A percentile compares a stretch with the other conserved stretches of the same genome.
Evolutionary conservation across 1,284 basidiomycete genomes (phyloP).

Genomic region (Sphagnurus paluster): DNA sequence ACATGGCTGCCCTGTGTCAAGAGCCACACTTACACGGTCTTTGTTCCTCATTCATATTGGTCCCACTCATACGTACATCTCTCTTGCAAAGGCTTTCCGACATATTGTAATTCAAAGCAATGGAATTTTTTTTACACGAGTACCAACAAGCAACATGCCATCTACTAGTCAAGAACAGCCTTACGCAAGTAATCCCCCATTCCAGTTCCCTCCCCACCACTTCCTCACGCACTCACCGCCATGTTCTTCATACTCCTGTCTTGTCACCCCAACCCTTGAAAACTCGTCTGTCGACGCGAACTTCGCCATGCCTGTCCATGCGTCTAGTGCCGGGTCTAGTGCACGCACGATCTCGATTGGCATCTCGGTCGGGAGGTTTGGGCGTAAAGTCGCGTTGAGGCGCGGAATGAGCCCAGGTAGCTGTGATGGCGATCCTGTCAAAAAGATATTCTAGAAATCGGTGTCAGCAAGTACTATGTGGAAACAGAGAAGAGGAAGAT

Average conservation of each 20-base stretch:
- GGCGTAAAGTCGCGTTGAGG: conserved; percentile 71
- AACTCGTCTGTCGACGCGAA: conserved; percentile 73
- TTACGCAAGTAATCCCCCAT: conserved; percentile 35
- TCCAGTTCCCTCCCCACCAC: conserved; percentile 89
- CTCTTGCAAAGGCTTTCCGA: conserved; percentile 20
- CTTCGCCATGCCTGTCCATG: conserved; percentile 92
- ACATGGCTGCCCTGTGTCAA: conserved; percentile 3
- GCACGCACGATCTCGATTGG: conserved; percentile 62
- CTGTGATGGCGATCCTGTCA: conserved; percentile 83
- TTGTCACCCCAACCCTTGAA: conserved; percentile 57
- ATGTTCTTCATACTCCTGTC: conserved; percentile 88
- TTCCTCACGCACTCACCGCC: conserved; percentile 79
- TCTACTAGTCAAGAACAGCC: neutral
- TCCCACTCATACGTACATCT: conserved; percentile 18
- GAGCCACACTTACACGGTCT: neutral
- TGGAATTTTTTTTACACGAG: no score
- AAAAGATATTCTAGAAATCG: conserved; percentile 76
- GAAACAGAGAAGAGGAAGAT: neutral
- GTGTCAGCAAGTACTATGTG: neutral
- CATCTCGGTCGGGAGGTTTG: conserved; percentile 81
- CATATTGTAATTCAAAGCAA: conserved; percentile 24
- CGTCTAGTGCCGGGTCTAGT: conserved; percentile 71
- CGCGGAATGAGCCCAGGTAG: conserved; percentile 73
- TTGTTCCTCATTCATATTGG: conserved; percentile 1
- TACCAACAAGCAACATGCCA: neutral